phyloP scores from a whole-genome alignment of 371 early-diverging fungal genomes.

The Actinomucor elegans region DNA sequence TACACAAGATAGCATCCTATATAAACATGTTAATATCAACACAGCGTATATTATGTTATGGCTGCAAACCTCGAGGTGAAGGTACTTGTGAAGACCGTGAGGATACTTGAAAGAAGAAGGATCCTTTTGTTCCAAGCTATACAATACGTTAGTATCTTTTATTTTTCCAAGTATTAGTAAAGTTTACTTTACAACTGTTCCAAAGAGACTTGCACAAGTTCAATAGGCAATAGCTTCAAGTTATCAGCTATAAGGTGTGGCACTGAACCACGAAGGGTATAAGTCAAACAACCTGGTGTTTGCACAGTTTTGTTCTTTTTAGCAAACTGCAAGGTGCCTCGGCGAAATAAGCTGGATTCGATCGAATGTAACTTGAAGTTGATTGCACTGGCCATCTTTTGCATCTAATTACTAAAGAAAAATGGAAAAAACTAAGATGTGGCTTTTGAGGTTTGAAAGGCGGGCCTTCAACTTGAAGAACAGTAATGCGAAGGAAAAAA shows the following conservation, averaged over 20 bases:
- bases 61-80: slow-evolving; percentile 55
- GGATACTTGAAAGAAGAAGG: slow-evolving; percentile 53
- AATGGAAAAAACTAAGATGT: background rate
- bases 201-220: slow-evolving; percentile 50
- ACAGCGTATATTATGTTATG: background rate
- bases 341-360: slow-evolving; percentile 27
- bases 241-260: slow-evolving; percentile 77
- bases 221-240: slow-evolving; percentile 43
- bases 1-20: slow-evolving; percentile 51
- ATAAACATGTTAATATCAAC: too few relatives aligned
- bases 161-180: background rate
- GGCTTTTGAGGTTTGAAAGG: slow-evolving; percentile 6
- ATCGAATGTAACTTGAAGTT: slow-evolving; percentile 22
- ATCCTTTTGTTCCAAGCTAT: slow-evolving; percentile 46
- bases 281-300: slow-evolving; percentile 73
- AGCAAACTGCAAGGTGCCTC: slow-evolving; percentile 41
- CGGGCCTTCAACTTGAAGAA: background rate
- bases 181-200: slow-evolving; percentile 58
- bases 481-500: background rate
- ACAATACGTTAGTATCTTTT: background rate
- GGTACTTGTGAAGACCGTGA: slow-evolving; percentile 54
- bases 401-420: slow-evolving; percentile 16
- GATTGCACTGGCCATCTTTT: slow-evolving; percentile 30
- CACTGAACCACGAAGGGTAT: slow-evolving; percentile 70
- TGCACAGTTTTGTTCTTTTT: slow-evolving; percentile 41